Base-by-base conservation (phyloP, 495 filamentous ascomycete species). In the Podospora pseudoanserina region DNA sequence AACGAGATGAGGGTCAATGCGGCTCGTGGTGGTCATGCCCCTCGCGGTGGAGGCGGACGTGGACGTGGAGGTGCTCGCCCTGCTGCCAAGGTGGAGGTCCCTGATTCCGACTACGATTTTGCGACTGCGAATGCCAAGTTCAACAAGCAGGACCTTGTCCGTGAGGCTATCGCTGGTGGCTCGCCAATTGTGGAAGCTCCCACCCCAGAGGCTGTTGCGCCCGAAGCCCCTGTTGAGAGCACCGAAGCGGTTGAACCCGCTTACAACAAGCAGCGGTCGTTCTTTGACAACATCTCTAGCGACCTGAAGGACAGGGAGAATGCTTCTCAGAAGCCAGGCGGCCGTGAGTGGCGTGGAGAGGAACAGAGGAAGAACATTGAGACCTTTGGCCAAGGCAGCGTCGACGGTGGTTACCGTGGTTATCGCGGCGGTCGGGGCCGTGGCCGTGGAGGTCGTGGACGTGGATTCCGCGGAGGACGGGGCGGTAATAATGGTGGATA, bases 241-340 rank as follows among this genome's bases (percentile, higher is more conserved):
- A 68, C 80, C 39, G 71, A 74, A n/a, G 69, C 76, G 18, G 65
- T 66, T 0, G 76, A 76, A 15, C 75, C 81, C 28, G 85, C 86
- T 16, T 99, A 99, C 81, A 93, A 96, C 81, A 95, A 91, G 77
- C 80, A 86, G 2, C 86, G 78, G 5, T 94, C 91, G 3, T 99
- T 99, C 83, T 99, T 98, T 74, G 95, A 99, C 75, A 96, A 99
- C 74, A 97, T 99, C 73, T 94, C 91, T 0, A 95, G 91, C 70
- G 95, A 99, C 74, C 85, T 89, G 65, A 94, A 91, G 75, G 95
- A 99, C 64, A 86, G 95, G n/a, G 93, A 96, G 73, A 85, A 83
- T 62, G 78, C 82, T 18, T 83, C 83, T 39, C 82, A 83, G 53
- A 89, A 89, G 68, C 82, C 86, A 4, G 92, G 91, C 65, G 94